Evolutionary conservation across 805 yeast species (phyloP).

Genomic region (Clavispora vitiphila): DNA sequence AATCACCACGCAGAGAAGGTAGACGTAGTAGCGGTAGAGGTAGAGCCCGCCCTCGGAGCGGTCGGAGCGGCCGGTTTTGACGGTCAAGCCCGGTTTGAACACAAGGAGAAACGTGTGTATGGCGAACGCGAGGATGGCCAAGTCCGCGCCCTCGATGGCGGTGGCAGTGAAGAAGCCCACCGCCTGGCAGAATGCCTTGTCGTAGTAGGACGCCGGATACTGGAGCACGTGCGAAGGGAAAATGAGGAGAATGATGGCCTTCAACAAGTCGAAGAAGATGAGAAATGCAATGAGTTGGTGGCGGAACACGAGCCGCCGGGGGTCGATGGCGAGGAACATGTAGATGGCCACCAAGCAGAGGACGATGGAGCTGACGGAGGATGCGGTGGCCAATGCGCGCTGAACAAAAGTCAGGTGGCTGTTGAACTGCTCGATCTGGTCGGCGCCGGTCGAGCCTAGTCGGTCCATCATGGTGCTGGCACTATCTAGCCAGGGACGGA

Average conservation of each 20-base stretch:
- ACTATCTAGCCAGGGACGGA: conserved; percentile 1
- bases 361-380: conserved; percentile 35
- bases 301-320: conserved; percentile 55
- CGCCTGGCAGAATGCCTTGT: conserved; percentile 50
- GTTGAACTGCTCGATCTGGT: conserved; percentile 28
- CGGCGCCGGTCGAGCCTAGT: conserved; percentile 2
- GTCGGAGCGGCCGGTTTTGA: conserved; percentile 36
- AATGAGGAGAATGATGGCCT: conserved; percentile 62
- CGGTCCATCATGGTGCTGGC: neutral
- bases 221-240: conserved; percentile 59
- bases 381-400: conserved; percentile 32
- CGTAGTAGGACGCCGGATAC: conserved; percentile 40
- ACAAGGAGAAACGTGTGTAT: conserved; percentile 74
- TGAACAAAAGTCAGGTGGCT: conserved; percentile 24
- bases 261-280: conserved; percentile 67
- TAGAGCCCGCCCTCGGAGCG: conserved; percentile 70
- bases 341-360: conserved; percentile 59
- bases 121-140: conserved; percentile 78
- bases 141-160: conserved; percentile 80
- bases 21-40: conserved; percentile 51
- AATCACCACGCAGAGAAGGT: conserved; percentile 50
- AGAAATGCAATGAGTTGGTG: conserved; percentile 67
- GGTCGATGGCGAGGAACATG: conserved; percentile 58
- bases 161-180: conserved; percentile 80
- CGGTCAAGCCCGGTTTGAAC: conserved; percentile 50